Percentiles rank a stretch among this genome's conserved stretches.
Evolutionary conservation across 345 rosid genomes (phyloP).

Genomic region (Boechera retrofracta): DNA sequence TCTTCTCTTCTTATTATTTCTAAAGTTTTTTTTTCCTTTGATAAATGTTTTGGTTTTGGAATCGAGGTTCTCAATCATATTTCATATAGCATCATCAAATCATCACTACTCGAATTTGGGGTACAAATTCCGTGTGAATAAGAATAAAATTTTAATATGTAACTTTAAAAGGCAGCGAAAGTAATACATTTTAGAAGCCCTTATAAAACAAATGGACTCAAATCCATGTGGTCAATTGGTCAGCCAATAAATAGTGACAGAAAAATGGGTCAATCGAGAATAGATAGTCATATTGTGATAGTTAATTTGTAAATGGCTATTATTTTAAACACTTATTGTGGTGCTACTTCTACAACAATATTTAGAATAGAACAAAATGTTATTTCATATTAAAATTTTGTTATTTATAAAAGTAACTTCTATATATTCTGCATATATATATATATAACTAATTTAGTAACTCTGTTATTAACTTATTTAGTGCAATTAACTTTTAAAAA

Average conservation of each 20-base stretch:
- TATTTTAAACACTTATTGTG: not conserved
- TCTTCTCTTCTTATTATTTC: slow-evolving; percentile 8
- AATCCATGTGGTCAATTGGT: slow-evolving; percentile 2
- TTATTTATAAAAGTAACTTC: too few relatives aligned
- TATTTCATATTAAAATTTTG: too few relatives aligned
- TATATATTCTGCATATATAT: too few relatives aligned
- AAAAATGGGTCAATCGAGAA: not conserved
- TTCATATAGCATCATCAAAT: slow-evolving; percentile 43
- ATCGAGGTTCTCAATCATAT: slow-evolving; percentile 43
- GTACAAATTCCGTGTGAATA: slow-evolving; percentile 18
- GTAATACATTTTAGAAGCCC: too few relatives aligned
- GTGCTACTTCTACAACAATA: too few relatives aligned
- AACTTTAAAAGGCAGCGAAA: not conserved
- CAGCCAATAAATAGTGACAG: not conserved
- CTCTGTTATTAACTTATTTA: too few relatives aligned
- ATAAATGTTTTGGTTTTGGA: slow-evolving; percentile 16
- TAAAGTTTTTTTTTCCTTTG: not conserved
- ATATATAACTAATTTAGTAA: too few relatives aligned
- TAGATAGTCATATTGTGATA: not conserved
- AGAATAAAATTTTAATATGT: not conserved
- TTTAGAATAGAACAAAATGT: too few relatives aligned
- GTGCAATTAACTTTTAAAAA: too few relatives aligned
- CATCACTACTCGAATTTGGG: slow-evolving; percentile 30
- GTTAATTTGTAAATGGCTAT: not conserved
- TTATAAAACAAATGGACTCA: too few relatives aligned